Percentiles rank a stretch among this genome's conserved stretches.
Evolutionary conservation across 768 basidiomycete genomes (phyloP).

Genomic region (Hygrocybe coccinea): DNA sequence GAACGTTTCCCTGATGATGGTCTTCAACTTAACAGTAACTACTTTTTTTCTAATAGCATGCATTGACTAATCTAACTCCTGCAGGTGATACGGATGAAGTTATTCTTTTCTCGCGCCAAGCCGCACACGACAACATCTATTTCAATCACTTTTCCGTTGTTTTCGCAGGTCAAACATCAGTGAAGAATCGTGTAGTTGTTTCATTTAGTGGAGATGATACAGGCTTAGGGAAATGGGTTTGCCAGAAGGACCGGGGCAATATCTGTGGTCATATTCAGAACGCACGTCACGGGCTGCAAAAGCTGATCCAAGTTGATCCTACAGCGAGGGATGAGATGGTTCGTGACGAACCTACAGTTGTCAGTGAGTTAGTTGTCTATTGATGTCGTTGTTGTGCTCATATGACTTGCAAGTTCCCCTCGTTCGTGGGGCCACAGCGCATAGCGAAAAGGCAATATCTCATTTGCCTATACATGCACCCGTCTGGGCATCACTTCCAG

Average conservation of each 20-base stretch:
- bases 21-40: conserved; percentile 1
- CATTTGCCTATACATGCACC: conserved; percentile 7
- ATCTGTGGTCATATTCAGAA: conserved; percentile 9
- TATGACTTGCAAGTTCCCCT: background rate
- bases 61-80: background rate
- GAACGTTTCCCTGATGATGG: conserved; percentile 9
- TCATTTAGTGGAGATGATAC: conserved; percentile 5
- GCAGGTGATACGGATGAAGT: background rate
- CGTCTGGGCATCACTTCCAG: conserved; percentile 1
- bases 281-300: conserved; percentile 8
- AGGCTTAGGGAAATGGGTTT: conserved; percentile 9
- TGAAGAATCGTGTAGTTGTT: conserved; percentile 7
- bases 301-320: conserved; percentile 3
- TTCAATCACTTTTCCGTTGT: conserved; percentile 10
- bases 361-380: background rate
- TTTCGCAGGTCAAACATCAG: background rate
- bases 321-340: conserved; percentile 3
- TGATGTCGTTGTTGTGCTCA: background rate
- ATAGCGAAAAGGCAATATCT: conserved; percentile 1
- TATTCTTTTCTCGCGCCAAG: conserved; percentile 10
- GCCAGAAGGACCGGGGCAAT: conserved; percentile 5
- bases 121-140: conserved; percentile 3
- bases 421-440: background rate
- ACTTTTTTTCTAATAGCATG: background rate
- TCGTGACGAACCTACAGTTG: background rate